Conservation (phyloP, 2,329 filamentous ascomycete genomes). For the Pyrenochaeta sp. region DNA sequence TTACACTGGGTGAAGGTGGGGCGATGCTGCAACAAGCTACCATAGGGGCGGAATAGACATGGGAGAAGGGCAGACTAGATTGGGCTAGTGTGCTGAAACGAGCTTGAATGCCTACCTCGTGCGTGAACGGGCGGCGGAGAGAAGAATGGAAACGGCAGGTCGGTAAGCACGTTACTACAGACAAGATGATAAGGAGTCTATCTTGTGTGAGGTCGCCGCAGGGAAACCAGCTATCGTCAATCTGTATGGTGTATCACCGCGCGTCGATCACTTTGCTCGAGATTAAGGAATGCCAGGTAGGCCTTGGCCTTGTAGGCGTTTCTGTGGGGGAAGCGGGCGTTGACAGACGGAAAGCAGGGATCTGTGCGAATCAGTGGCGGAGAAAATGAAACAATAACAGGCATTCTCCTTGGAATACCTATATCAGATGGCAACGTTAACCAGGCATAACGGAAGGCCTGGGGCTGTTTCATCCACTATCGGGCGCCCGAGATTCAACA, state of each 20-base stretch:
- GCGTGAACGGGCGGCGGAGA: slow-evolving; percentile 6
- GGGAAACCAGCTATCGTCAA: slow-evolving; percentile 20
- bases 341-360: slow-evolving; percentile 14
- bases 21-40: slow-evolving; percentile 15
- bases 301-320: slow-evolving; percentile 24
- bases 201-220: slow-evolving; percentile 16
- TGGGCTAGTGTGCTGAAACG: slow-evolving; percentile 11
- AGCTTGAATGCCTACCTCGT: slow-evolving; percentile 1
- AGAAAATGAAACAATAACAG: slow-evolving; percentile 16
- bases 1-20: slow-evolving; percentile 21
- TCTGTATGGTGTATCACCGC: slow-evolving; percentile 21
- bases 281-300: slow-evolving; percentile 28
- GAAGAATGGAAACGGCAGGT: slow-evolving; percentile 24
- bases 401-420: slow-evolving; percentile 5
- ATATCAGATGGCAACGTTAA: background rate
- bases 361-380: slow-evolving; percentile 2
- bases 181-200: slow-evolving; percentile 29
- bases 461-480: slow-evolving; percentile 3
- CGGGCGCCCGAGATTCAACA: slow-evolving; percentile 2
- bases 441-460: background rate
- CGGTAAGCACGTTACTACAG: slow-evolving; percentile 4
- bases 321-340: slow-evolving; percentile 4
- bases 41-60: slow-evolving; percentile 12
- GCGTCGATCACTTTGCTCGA: slow-evolving; percentile 29
- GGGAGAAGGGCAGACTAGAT: slow-evolving; percentile 15